Conservation (phyloP, 768 basidiomycete genomes). For the Hypholoma fasciculare region DNA sequence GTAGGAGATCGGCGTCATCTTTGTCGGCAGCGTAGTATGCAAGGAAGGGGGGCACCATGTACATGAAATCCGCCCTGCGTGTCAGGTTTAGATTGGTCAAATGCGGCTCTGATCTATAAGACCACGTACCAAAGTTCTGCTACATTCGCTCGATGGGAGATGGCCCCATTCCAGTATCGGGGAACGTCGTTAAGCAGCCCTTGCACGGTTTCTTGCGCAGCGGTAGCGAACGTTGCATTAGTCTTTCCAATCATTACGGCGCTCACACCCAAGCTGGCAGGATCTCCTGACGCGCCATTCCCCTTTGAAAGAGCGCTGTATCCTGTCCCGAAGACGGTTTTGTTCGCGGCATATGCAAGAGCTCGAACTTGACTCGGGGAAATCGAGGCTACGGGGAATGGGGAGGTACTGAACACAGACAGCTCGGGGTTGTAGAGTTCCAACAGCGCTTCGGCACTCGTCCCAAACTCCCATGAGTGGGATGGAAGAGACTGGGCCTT, state of each 20-base stretch:
- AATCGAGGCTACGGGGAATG: slow-evolving; percentile 33
- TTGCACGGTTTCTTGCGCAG: slow-evolving; percentile 32
- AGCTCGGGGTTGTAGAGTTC: slow-evolving; percentile 43
- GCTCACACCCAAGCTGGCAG: slow-evolving; percentile 46
- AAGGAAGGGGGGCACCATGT: slow-evolving; percentile 53
- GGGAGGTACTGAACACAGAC: slow-evolving; percentile 40
- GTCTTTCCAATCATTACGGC: slow-evolving; percentile 44
- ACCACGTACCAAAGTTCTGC: slow-evolving; percentile 43
- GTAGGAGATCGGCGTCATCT: slow-evolving; percentile 32
- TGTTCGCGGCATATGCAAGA: slow-evolving; percentile 37
- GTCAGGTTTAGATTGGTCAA: slow-evolving; percentile 24
- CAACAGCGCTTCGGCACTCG: slow-evolving; percentile 39
- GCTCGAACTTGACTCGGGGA: slow-evolving; percentile 24
- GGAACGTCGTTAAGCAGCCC: slow-evolving; percentile 36
- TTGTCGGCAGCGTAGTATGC: slow-evolving; percentile 46
- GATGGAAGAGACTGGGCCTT: slow-evolving; percentile 37
- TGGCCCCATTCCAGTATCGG: slow-evolving; percentile 43
- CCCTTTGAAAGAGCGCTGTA: slow-evolving; percentile 33
- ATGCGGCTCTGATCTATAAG: not conserved
- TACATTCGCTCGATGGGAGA: slow-evolving; percentile 39
- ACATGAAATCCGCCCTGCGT: slow-evolving; percentile 50
- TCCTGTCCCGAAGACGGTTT: slow-evolving; percentile 35
- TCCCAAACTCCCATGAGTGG: slow-evolving; percentile 51
- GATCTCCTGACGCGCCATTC: slow-evolving; percentile 44
- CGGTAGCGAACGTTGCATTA: slow-evolving; percentile 30